Evolutionary conservation across 2,329 filamentous ascomycete genomes (phyloP).

Genomic region (Daldinia eschscholtzii): DNA sequence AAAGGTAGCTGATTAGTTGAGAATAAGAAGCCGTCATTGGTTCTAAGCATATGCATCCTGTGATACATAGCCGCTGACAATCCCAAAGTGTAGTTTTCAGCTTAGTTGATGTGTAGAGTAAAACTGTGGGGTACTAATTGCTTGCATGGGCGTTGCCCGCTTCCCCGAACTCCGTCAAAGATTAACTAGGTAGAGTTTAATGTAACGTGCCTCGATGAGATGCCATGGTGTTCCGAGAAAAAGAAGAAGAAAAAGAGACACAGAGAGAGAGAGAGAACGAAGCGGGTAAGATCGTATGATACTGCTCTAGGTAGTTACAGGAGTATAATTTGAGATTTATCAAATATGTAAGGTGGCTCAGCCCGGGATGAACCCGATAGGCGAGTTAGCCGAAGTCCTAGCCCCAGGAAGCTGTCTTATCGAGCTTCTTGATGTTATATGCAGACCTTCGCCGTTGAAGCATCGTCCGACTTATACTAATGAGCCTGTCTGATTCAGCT

Average conservation of each 20-base stretch:
- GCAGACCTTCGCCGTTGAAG: background rate
- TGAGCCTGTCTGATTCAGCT: background rate
- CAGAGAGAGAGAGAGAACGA: too few species aligned
- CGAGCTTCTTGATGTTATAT: background rate
- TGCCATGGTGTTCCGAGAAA: background rate
- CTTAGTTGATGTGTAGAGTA: background rate
- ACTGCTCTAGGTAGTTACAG: background rate
- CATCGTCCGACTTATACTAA: background rate
- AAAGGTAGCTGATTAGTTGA: background rate
- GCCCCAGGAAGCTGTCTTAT: background rate
- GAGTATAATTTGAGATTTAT: background rate
- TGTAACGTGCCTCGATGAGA: background rate
- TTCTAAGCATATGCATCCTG: background rate
- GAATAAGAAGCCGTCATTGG: background rate
- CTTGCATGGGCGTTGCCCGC: background rate
- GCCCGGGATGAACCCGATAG: background rate
- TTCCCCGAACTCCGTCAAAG: background rate
- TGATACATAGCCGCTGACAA: background rate
- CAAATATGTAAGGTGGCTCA: background rate
- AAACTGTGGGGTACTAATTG: background rate
- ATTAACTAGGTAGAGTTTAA: constrained; percentile 1
- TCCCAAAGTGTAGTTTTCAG: constrained; percentile 7
- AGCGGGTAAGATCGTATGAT: background rate
- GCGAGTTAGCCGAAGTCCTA: background rate
- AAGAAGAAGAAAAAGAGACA: background rate